Conservation (phyloP, 2,329 filamentous ascomycete species). For the Lasiodiplodia gonubiensis region DNA sequence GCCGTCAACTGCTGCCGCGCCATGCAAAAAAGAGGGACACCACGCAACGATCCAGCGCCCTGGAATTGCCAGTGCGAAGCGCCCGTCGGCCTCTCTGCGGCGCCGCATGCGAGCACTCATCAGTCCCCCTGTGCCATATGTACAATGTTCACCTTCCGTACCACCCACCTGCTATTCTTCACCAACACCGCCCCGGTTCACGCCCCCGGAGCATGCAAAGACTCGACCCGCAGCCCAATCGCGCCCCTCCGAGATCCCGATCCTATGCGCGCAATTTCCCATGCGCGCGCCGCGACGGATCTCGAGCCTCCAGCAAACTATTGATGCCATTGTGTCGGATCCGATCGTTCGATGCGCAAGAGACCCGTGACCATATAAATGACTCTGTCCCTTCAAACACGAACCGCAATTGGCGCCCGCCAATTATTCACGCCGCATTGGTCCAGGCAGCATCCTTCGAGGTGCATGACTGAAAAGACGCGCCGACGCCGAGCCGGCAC, state of each 20-base stretch:
- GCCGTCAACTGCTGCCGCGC: neutral
- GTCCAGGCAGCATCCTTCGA: conserved; percentile 4
- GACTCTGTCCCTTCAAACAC: conserved; percentile 21
- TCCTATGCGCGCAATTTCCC: conserved; percentile 26
- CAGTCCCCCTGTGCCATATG: neutral
- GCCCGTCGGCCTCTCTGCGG: conserved; percentile 14
- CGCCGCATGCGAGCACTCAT: neutral
- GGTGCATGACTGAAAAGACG: neutral
- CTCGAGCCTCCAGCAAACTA: conserved; percentile 23
- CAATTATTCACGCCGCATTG: conserved; percentile 7
- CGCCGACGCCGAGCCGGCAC: neutral
- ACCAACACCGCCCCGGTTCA: conserved; percentile 20
- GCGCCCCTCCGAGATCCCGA: conserved; percentile 21
- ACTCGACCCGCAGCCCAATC: conserved; percentile 20
- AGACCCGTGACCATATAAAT: conserved; percentile 25
- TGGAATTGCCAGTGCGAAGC: conserved; percentile 7
- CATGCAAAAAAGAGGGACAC: conserved; percentile 23
- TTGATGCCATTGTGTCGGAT: conserved; percentile 20
- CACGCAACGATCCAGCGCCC: conserved; percentile 7
- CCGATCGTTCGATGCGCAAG: conserved; percentile 24
- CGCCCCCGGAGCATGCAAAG: neutral
- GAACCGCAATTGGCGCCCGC: conserved; percentile 22
- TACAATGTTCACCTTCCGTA: conserved; percentile 13
- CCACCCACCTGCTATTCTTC: conserved; percentile 14
- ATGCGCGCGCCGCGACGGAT: conserved; percentile 17